Base-by-base conservation (phyloP, 371 early-diverging fungal genomes). In the Zopfochytrium polystomum region DNA sequence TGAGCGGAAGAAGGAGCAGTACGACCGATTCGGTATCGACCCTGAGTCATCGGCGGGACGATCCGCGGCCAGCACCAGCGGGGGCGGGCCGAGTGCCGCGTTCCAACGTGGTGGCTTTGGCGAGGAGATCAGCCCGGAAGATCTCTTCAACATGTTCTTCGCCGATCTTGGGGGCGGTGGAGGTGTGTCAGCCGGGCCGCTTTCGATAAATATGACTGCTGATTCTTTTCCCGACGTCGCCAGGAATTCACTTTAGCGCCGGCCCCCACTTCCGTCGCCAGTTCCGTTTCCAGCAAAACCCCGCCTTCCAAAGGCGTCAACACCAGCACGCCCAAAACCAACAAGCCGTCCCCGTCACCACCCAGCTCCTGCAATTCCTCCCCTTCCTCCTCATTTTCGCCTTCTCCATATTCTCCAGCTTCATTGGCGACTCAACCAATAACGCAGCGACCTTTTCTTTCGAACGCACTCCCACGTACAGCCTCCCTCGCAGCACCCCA, bases 71-170 rank as follows among this genome's bases (percentile, higher is more conserved):
- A 18, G 11, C 11, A 64, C 57, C 13, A 56, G 60, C 61, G 66
- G 64, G 13, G 70, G 73, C 15, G 61, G 67, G 27, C 54, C 70
- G 23, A 52, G 68, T 33, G 38, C 56, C 13, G 50, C 29, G 11
- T 45, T 46, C 31, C 57, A 50, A n/a, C 50, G 48, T 35, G 68
- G 76, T 26, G 72, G 78, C 25, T 65, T 67, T 15, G 64, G 63
- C 25, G 73, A 69, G 26, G 65, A 48, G 15, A 45, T 95, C n/a
- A 87, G 85, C 20, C 94, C 95, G 1, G 98, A 96, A 66, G 95
- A 96, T 7, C 61, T 96, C 29, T 95, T 96, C 79, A 92, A 92
- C 72, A 93, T 94, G 91, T 96, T 97, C 66, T 95, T 80, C 20
- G 67, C 68, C 23, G 74, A 71, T 18, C 67, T 74, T 47, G 68